phyloP scores from a whole-genome alignment of 345 rosid species.

The Capsella bursapastoris region DNA sequence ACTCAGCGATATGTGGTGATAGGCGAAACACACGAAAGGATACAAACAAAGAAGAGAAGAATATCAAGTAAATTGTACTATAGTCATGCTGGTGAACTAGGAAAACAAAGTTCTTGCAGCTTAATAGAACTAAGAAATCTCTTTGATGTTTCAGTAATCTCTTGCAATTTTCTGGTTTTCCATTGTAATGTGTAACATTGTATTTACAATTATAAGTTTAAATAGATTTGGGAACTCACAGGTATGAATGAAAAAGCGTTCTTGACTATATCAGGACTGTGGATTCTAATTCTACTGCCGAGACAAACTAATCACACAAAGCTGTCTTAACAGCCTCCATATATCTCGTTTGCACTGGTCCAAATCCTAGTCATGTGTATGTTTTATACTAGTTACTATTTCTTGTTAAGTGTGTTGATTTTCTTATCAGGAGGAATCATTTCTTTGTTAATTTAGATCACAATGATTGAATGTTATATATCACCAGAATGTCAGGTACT shows the following conservation, averaged over 20 bases:
- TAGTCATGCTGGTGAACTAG: not conserved
- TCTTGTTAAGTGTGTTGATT: no score
- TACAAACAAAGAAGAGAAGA: not conserved
- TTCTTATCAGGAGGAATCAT: no score
- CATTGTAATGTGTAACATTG: not conserved
- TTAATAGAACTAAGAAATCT: constrained; percentile 2
- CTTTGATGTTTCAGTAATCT: not conserved
- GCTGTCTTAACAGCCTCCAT: not conserved
- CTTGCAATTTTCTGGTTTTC: not conserved
- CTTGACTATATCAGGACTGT: constrained; percentile 27
- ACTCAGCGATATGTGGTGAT: not conserved
- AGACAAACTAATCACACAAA: constrained; percentile 43
- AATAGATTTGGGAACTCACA: not conserved
- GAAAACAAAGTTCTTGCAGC: constrained; percentile 7
- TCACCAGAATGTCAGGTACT: no score
- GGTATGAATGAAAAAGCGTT: not conserved
- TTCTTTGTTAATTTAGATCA: no score
- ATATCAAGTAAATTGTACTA: constrained; percentile 3
- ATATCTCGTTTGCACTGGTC: not conserved
- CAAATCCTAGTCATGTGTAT: not conserved
- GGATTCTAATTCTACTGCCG: constrained; percentile 35
- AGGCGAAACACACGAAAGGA: not conserved
- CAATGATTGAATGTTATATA: no score
- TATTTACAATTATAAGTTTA: not conserved
- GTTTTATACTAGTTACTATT: no score